These are phyloP conservation scores for Centella asiatica DNA, from an alignment of 129 eudicot genomes.

Conservation along the genomic window DNA sequence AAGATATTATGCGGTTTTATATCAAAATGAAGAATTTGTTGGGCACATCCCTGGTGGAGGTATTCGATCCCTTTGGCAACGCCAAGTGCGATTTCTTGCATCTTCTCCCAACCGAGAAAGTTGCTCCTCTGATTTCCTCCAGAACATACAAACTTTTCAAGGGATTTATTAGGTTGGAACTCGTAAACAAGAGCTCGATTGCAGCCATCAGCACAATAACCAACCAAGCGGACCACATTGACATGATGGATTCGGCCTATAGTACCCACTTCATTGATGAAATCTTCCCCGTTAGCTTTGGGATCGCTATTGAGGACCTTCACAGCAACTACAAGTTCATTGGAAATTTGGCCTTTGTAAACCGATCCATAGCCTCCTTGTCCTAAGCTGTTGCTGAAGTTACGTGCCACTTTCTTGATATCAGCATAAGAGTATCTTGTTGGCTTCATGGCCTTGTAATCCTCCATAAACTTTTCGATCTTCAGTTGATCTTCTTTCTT, in stretches of 20 bases:
- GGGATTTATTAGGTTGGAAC: conserved; percentile 7
- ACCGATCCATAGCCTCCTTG: conserved; percentile 14
- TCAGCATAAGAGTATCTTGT: conserved; percentile 11
- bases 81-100: conserved; percentile 10
- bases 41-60: conserved; percentile 12
- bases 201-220: conserved; percentile 8
- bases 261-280: conserved; percentile 8
- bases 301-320: conserved; percentile 5
- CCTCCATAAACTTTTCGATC: conserved; percentile 9
- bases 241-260: conserved; percentile 9
- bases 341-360: conserved; percentile 6
- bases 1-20: conserved; percentile 11
- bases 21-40: conserved; percentile 7
- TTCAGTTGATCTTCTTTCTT: conserved; percentile 7
- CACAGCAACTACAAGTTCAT: conserved; percentile 6
- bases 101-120: conserved; percentile 9
- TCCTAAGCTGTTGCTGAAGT: conserved; percentile 1
- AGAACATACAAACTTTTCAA: conserved; percentile 1
- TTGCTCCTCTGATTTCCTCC: background rate
- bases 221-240: conserved; percentile 12
- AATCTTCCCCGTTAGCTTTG: conserved; percentile 8
- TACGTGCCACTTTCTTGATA: conserved; percentile 1
- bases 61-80: conserved; percentile 12
- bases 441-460: conserved; percentile 11
- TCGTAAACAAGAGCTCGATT: conserved; percentile 9